Percentiles rank a stretch among this genome's conserved stretches.
phyloP scores from a whole-genome alignment of 257 asterid species.

The Jacaranda mimosifolia region DNA sequence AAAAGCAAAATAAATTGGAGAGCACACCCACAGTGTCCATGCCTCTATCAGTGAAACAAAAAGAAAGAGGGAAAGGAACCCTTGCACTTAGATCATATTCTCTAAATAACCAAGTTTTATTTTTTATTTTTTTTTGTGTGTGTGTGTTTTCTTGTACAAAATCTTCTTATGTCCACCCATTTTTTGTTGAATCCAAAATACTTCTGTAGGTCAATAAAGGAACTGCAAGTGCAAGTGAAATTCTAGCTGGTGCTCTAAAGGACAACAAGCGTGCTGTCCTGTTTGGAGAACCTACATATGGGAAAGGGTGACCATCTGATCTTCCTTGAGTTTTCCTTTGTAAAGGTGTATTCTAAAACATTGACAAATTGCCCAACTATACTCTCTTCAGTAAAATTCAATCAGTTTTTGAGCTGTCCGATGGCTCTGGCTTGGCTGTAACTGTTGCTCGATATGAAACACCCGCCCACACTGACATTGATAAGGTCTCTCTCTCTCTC shows the following conservation, averaged over 20 bases:
- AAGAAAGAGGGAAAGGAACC: no score
- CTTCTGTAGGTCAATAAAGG: slow-evolving; percentile 86
- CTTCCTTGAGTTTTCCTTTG: slow-evolving; percentile 7
- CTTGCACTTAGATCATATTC: no score
- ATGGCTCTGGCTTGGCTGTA: slow-evolving; percentile 96
- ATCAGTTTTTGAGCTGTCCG: slow-evolving; percentile 93
- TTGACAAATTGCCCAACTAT: slow-evolving; percentile 24
- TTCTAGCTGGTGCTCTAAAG: slow-evolving; percentile 93
- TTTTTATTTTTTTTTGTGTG: neutral
- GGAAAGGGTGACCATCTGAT: slow-evolving; percentile 76
- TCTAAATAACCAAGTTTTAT: no score
- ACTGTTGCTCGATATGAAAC: slow-evolving; percentile 98
- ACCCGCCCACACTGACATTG: slow-evolving; percentile 90
- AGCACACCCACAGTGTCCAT: no score
- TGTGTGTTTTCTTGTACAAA: neutral
- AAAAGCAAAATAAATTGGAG: no score
- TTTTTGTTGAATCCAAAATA: slow-evolving; percentile 5
- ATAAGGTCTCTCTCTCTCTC: slow-evolving; percentile 66
- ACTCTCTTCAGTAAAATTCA: slow-evolving; percentile 79
- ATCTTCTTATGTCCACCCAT: neutral
- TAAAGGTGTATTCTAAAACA: neutral
- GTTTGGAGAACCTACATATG: slow-evolving; percentile 91
- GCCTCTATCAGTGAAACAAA: no score
- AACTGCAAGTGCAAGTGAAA: slow-evolving; percentile 99
- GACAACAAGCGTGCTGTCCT: slow-evolving; percentile 93